Conservation (phyloP, 345 rosid species). For the Physaria fendleri region DNA sequence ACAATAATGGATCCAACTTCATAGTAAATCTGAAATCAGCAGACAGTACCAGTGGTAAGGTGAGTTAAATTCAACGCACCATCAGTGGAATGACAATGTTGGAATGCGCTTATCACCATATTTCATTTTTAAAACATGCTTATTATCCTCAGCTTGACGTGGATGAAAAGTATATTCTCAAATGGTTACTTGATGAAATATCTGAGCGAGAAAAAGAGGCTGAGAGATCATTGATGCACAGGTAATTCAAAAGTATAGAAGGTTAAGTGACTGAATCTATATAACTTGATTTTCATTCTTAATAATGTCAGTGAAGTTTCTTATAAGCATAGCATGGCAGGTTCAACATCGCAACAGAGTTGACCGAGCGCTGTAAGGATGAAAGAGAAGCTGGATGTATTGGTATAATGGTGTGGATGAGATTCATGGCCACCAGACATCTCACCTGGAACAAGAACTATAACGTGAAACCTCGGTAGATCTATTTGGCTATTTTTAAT, state of each 20-base stretch:
- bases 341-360: constrained; percentile 35
- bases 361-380: constrained; percentile 37
- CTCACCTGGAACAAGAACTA: constrained; percentile 97
- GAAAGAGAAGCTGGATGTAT: constrained; percentile 71
- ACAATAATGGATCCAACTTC: constrained; percentile 48
- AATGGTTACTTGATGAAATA: constrained; percentile 66
- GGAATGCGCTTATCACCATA: background rate
- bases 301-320: constrained; percentile 3
- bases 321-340: constrained; percentile 28
- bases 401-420: constrained; percentile 96
- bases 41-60: constrained; percentile 34
- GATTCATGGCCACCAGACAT: constrained; percentile 97
- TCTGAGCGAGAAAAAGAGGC: constrained; percentile 53
- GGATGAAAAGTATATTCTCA: constrained; percentile 35
- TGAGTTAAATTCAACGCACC: constrained; percentile 16
- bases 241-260: constrained; percentile 30
- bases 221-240: constrained; percentile 64
- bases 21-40: constrained; percentile 29
- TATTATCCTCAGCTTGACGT: constrained; percentile 31
- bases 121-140: background rate
- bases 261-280: background rate
- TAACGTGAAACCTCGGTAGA: constrained; percentile 96
- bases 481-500: background rate
- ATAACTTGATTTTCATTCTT: background rate
- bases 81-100: background rate